Percentiles rank a stretch among this genome's conserved stretches.
Evolutionary conservation across 2,329 filamentous ascomycete genomes (phyloP).

Genomic region (Mycosphaerella arachidis): DNA sequence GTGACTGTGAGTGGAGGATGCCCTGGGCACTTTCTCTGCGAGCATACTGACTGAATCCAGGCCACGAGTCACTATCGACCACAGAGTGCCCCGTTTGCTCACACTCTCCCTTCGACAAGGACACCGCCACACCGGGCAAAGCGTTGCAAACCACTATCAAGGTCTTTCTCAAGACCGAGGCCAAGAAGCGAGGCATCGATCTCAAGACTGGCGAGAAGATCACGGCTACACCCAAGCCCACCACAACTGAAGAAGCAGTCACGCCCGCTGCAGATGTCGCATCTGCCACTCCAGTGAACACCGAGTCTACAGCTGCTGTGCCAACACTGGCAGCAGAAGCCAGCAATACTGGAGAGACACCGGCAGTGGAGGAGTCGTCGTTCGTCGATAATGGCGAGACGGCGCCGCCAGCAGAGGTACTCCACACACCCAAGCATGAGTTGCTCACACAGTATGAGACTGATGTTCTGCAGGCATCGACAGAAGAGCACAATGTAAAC

Average conservation of each 20-base stretch:
- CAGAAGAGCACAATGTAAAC: slow-evolving; percentile 5
- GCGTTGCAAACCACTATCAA: slow-evolving; percentile 86
- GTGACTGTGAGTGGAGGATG: slow-evolving; percentile 62
- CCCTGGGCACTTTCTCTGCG: not conserved
- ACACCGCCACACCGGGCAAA: slow-evolving; percentile 85
- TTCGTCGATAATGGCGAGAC: slow-evolving; percentile 9
- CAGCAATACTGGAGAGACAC: not conserved
- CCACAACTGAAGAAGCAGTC: slow-evolving; percentile 3
- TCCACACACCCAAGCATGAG: not conserved
- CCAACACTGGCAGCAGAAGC: slow-evolving; percentile 4
- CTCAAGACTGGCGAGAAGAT: slow-evolving; percentile 19
- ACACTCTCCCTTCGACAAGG: slow-evolving; percentile 79
- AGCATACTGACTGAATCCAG: slow-evolving; percentile 40
- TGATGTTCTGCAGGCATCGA: not conserved
- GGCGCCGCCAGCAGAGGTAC: slow-evolving; percentile 13
- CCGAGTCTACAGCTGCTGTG: slow-evolving; percentile 10
- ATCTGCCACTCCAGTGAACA: not conserved
- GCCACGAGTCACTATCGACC: slow-evolving; percentile 61
- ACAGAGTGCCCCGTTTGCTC: slow-evolving; percentile 78
- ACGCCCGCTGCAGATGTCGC: slow-evolving; percentile 7
- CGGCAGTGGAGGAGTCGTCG: slow-evolving; percentile 1
- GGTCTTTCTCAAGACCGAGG: slow-evolving; percentile 82
- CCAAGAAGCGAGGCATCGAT: slow-evolving; percentile 55
- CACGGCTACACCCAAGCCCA: not conserved
- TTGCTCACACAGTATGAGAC: not conserved